A percentile compares a stretch with the other conserved stretches of the same genome.
phyloP scores from a whole-genome alignment of 768 basidiomycete species.

The Collybia nuda region DNA sequence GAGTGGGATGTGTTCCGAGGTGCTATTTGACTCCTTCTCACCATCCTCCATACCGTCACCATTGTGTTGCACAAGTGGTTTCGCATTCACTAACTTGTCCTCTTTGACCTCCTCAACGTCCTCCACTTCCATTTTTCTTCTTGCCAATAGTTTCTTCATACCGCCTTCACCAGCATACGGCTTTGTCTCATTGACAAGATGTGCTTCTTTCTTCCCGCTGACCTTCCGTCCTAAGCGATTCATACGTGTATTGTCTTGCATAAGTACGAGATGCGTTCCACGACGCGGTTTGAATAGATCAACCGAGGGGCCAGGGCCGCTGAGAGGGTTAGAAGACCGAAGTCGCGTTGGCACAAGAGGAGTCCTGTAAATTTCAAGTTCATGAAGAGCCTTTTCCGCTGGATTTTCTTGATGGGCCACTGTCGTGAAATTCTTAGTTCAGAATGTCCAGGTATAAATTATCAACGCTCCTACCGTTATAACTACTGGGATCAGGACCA shows the following conservation, averaged over 20 bases:
- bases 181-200: slow-evolving; percentile 55
- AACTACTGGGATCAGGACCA: slow-evolving; percentile 24
- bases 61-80: slow-evolving; percentile 21
- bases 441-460: neutral
- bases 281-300: slow-evolving; percentile 64
- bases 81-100: slow-evolving; percentile 18
- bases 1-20: slow-evolving; percentile 11
- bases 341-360: slow-evolving; percentile 69
- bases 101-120: slow-evolving; percentile 36
- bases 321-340: slow-evolving; percentile 31
- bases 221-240: slow-evolving; percentile 45
- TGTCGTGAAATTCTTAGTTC: slow-evolving; percentile 6
- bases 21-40: slow-evolving; percentile 12
- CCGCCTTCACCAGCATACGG: slow-evolving; percentile 80
- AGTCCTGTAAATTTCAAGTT: slow-evolving; percentile 77
- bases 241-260: slow-evolving; percentile 56
- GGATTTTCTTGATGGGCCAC: slow-evolving; percentile 39
- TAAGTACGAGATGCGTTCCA: slow-evolving; percentile 45
- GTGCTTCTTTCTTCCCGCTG: slow-evolving; percentile 37
- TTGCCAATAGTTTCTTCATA: slow-evolving; percentile 73
- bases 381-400: slow-evolving; percentile 68
- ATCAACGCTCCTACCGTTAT: slow-evolving; percentile 24
- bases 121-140: slow-evolving; percentile 56
- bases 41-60: slow-evolving; percentile 28
- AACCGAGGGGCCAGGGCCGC: slow-evolving; percentile 30